Base-by-base conservation (phyloP, 306 rosid species). In the Cucurbita pepo region DNA sequence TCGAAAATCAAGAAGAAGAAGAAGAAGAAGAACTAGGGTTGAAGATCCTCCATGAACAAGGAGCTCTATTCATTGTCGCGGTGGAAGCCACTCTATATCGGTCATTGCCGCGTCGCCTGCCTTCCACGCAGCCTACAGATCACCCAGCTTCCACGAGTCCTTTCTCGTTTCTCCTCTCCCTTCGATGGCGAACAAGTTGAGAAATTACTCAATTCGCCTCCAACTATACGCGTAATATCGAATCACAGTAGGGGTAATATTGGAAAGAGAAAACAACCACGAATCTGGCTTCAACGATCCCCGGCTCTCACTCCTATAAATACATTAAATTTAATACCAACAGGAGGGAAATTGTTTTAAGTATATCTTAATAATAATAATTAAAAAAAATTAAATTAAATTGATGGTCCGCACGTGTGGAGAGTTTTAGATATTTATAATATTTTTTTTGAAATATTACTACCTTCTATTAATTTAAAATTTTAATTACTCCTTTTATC, bases 51-150 rank as follows among this genome's bases (percentile, higher is more conserved):
- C 77, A 73, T 73, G 16, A 56, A 57, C 43, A 30, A 57, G 36
- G 51, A 74, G 56, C 47, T 56, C 3, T n/a, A 3, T 51, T 50
- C 55, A 37, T 57, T 21, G 69, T 55, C 21, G 40, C 12, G 38
- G 48, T 8, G 62, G 30, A 18, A 45, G 63, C 36, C 41, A 19
- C 52, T 10, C 15, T 18, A 52, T 14, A 58, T 38, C 76, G 76
- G 71, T 7, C 77, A 74, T 74, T 74, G 61, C 21, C 41, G 60
- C 62, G 77, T 62, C 77, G 62, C 11, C 52, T 30, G 8, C 15
- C 40, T 75, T 75, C 77, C 77, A 75, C 77, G 77, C 72, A 75
- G 77, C 77, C 60, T 37, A 30, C 52, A 3, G 60, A 75, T 12
- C n/a, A 75, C 18, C n/a, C 50, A 48, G 14, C 59, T 47, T 73